Base-by-base conservation (phyloP, 2,329 filamentous ascomycete species). In the Penicillium sclerotigenum region DNA sequence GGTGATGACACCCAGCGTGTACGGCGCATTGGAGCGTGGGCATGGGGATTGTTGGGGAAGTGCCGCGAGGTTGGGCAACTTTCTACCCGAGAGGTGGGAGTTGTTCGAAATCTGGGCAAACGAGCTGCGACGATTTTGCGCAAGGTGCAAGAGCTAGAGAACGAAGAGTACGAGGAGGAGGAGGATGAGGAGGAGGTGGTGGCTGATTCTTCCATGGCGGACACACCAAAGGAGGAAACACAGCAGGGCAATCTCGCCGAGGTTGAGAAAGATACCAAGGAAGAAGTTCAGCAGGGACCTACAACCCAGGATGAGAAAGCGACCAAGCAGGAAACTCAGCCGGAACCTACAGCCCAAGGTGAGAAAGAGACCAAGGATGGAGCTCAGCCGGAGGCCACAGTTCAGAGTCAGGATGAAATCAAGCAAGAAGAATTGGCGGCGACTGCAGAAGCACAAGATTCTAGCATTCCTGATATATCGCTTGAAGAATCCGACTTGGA, bases 21-120 rank as follows among this genome's bases (percentile, higher is more conserved):
- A 26, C 81, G 83, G 64, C 82, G 86, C 46, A 85, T 89, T 5
- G 91, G 90, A 57, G 81, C 85, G 16, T 97, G 93, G 93, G 78
- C 90, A 4, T 97, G 91, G 92, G 86, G 88, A 0, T 73, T 96
- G 55, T 78, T 97, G 42, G 90, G 89, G 3, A 83, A 86, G 55
- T 80, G 93, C 56, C 87, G 89, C 0, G 88, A 90, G 34, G 77
- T 84, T 10, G 91, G 91, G 1, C 86, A 89, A 71, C 77, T 97
- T 70, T 84, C 85, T 58, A 88, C 90, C 60, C 83, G 85, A 41
- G 88, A 94, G 67, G 83, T 96, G 31, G 87, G 86, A 5, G 84
- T 86, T 66, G 78, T 97, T 28, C 81, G 93, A 48, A 90, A 94
- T 56, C 72, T 97, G 33, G 91, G 89, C 0, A 90, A 91, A 73